Conservation (phyloP, 352 stramenopile species). For the Aphanomyces astaci region DNA sequence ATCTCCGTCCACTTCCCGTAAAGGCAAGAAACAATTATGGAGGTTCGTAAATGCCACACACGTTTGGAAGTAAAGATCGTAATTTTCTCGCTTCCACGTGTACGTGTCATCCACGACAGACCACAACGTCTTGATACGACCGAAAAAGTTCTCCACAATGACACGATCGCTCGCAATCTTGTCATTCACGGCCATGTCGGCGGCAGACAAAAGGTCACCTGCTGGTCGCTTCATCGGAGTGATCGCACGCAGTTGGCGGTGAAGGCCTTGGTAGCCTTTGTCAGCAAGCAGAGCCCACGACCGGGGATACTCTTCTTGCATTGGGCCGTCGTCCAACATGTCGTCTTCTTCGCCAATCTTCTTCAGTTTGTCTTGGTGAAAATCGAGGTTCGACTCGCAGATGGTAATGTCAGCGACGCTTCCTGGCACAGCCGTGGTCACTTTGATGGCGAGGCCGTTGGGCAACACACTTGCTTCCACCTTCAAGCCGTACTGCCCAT, state of each 20-base stretch:
- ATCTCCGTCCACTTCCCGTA: neutral
- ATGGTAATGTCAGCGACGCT: conserved; percentile 1
- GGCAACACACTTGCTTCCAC: conserved; percentile 25
- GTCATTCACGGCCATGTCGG: neutral
- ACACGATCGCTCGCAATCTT: neutral
- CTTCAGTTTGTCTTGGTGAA: neutral
- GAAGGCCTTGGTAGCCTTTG: conserved; percentile 22
- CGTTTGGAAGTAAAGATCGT: neutral
- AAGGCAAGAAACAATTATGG: neutral
- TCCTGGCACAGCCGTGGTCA: neutral
- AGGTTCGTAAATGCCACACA: neutral
- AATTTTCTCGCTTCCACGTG: neutral
- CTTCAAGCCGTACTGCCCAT: conserved; percentile 24
- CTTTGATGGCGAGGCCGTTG: conserved; percentile 24
- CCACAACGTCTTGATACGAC: neutral
- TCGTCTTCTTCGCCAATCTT: neutral
- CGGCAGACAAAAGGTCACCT: neutral
- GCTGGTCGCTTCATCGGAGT: neutral
- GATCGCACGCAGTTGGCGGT: neutral
- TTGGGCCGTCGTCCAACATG: conserved; percentile 9
- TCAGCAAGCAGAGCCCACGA: conserved; percentile 18
- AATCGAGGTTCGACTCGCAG: neutral
- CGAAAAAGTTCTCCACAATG: conserved; percentile 8
- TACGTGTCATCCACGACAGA: neutral
- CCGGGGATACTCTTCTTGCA: neutral